phyloP scores from a whole-genome alignment of 1,284 basidiomycete genomes.

The Gomphus bonarii region DNA sequence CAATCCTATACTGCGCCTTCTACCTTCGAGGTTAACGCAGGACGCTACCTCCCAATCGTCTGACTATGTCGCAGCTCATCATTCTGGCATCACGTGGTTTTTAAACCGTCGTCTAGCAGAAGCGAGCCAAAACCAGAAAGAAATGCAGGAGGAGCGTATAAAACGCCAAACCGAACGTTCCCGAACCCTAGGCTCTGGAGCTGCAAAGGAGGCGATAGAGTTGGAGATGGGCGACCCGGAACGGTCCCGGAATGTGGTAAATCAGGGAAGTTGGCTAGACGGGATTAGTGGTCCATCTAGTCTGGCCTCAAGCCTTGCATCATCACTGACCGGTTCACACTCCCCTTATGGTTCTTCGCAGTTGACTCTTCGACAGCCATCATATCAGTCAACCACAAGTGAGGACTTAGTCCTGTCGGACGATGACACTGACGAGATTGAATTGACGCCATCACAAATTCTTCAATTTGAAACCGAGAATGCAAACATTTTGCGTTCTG shows the following conservation, averaged over 20 bases:
- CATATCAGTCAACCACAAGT: slow-evolving; percentile 17
- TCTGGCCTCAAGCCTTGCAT: slow-evolving; percentile 46
- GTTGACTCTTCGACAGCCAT: slow-evolving; percentile 19
- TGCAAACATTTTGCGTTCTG: slow-evolving; percentile 68
- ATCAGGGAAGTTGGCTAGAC: slow-evolving; percentile 44
- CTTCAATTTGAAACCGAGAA: slow-evolving; percentile 88
- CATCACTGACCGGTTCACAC: slow-evolving; percentile 45
- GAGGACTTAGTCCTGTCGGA: slow-evolving; percentile 19
- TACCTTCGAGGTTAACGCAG: slow-evolving; percentile 54
- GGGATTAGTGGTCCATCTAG: slow-evolving; percentile 40
- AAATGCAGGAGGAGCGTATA: slow-evolving; percentile 82
- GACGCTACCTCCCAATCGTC: slow-evolving; percentile 47
- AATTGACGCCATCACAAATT: slow-evolving; percentile 75
- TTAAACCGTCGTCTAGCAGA: slow-evolving; percentile 70
- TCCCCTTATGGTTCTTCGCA: slow-evolving; percentile 22
- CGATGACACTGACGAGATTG: slow-evolving; percentile 66
- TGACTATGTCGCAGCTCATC: slow-evolving; percentile 73
- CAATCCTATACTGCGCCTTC: slow-evolving; percentile 52
- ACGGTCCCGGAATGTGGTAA: slow-evolving; percentile 21
- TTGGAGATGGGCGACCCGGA: slow-evolving; percentile 24
- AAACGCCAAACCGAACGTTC: slow-evolving; percentile 73
- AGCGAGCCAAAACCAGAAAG: slow-evolving; percentile 68
- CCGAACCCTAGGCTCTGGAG: slow-evolving; percentile 66
- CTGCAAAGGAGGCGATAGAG: slow-evolving; percentile 43
- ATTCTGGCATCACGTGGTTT: slow-evolving; percentile 78